Conservation (phyloP, 176 grass and related monocot species). For the Lolium multiflorum region DNA sequence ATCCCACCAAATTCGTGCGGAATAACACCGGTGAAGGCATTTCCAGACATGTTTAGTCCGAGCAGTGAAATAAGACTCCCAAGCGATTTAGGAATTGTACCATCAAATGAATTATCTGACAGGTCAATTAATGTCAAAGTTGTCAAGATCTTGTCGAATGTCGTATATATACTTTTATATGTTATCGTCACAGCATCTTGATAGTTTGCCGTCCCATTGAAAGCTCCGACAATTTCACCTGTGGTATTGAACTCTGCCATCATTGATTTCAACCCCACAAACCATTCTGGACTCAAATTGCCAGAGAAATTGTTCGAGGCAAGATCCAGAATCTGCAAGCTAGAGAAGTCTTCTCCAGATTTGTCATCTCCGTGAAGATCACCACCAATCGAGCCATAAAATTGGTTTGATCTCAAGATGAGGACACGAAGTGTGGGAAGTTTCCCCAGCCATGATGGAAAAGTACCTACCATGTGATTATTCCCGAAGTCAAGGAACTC, state of each 20-base stretch:
- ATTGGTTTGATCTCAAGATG: constrained; percentile 32
- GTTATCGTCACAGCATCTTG: not conserved
- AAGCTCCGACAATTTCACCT: not conserved
- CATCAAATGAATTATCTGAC: not conserved
- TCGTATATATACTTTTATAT: not conserved
- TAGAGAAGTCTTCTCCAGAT: not conserved
- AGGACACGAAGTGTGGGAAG: not conserved
- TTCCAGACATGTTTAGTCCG: not conserved
- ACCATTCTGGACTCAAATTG: not conserved
- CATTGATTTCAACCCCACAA: not conserved
- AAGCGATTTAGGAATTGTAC: not conserved
- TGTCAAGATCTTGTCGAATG: not conserved
- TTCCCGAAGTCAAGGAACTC: constrained; percentile 9
- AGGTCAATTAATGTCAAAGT: not conserved
- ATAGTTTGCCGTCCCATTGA: not conserved
- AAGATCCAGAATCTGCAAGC: constrained; percentile 45
- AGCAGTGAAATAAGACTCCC: not conserved
- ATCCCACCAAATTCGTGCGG: not conserved
- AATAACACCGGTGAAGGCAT: constrained; percentile 11
- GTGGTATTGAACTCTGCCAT: not conserved
- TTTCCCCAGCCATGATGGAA: constrained; percentile 14
- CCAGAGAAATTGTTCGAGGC: constrained; percentile 49
- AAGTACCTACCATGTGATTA: not conserved
- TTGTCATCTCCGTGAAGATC: no score
- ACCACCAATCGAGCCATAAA: not conserved